Evolutionary conservation across 2,329 filamentous ascomycete species (phyloP).

Genomic region (Arthrocladium fulminans): DNA sequence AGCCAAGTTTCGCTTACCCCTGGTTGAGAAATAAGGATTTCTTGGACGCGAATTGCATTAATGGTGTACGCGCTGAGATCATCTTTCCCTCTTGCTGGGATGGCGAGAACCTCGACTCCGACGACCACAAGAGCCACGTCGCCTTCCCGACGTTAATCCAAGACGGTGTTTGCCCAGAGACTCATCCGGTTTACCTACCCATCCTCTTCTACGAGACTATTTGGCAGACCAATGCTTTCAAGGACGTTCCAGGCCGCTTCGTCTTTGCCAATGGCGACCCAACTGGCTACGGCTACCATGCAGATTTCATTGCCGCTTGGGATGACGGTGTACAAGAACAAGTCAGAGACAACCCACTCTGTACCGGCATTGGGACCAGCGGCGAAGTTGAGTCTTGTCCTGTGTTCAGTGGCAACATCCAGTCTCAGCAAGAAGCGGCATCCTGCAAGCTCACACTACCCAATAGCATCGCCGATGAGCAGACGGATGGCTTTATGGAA

Average conservation of each 20-base stretch:
- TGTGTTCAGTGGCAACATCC: slow-evolving; percentile 5
- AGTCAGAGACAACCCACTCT: slow-evolving; percentile 55
- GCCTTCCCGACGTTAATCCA: slow-evolving; percentile 71
- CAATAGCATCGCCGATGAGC: not conserved
- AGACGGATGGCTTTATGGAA: slow-evolving; percentile 1
- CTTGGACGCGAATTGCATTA: slow-evolving; percentile 69
- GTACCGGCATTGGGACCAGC: slow-evolving; percentile 44
- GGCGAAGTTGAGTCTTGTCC: slow-evolving; percentile 6
- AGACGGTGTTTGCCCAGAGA: slow-evolving; percentile 64
- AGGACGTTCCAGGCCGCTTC: slow-evolving; percentile 57
- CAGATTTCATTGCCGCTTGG: slow-evolving; percentile 66
- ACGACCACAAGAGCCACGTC: slow-evolving; percentile 56
- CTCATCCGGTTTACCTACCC: slow-evolving; percentile 58
- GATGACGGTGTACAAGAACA: slow-evolving; percentile 55
- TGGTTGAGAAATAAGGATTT: slow-evolving; percentile 69
- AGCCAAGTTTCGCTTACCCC: slow-evolving; percentile 72
- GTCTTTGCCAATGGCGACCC: slow-evolving; percentile 42
- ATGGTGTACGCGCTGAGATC: slow-evolving; percentile 73
- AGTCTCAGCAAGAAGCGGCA: slow-evolving; percentile 5
- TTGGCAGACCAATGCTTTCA: slow-evolving; percentile 62
- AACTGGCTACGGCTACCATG: slow-evolving; percentile 47
- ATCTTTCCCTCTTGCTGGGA: slow-evolving; percentile 91
- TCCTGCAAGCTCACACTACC: slow-evolving; percentile 4
- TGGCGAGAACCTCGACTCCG: slow-evolving; percentile 50
- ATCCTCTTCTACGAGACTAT: slow-evolving; percentile 81